Evolutionary conservation across 495 filamentous ascomycete species (phyloP), one percentile per base, ranked within the genome.

Genomic region (Bathelium albidoporum): DNA sequence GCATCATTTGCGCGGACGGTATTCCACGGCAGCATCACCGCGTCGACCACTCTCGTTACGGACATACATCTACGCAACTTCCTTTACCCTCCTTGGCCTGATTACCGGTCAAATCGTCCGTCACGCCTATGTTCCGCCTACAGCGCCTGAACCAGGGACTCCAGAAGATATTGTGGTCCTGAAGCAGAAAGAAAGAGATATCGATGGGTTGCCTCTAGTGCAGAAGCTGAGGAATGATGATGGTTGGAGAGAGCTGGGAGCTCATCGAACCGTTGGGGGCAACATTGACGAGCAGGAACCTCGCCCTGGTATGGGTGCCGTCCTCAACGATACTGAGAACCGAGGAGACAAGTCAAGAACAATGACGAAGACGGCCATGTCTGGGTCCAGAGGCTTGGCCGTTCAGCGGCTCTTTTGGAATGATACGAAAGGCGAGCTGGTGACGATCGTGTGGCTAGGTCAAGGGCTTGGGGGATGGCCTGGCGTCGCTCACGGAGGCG

Each of bases 401-500:
- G 64, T 73, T 22, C 69, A 73, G 59, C 65, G 73, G 31, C 44
- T 69, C 5, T 87, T 84, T 65, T 83, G 74, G 74, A 81, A 83
- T 63, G 67, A 76, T 24, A 75, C 75, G 45, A 78, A 78, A 41
- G 70, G 78, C 49, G 74, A 74, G 63, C 65, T 81, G 2, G 64
- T 82, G 43, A 80, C 74, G 62, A 72, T 93, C 18, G 76, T 91
- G 20, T 87, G 76, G 71, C 81, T 93, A 44, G 89, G 89, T 32
- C 53, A 71, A 0, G 82, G 77, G 16, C 69, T 85, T 24, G 76
- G 83, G 34, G 89, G 90, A 1, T 92, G 87, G 87, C 89, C 88
- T n/a, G 82, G 81, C 1, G 76, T 90, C 24, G 83, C 87, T 59
- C 90, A 95, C 74, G 90, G 90, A 20, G 90, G 90, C 20, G 78